A percentile compares a stretch with the other conserved stretches of the same genome.
Evolutionary conservation across 768 basidiomycete genomes (phyloP).

Genomic region (Lyophyllum shimeji): DNA sequence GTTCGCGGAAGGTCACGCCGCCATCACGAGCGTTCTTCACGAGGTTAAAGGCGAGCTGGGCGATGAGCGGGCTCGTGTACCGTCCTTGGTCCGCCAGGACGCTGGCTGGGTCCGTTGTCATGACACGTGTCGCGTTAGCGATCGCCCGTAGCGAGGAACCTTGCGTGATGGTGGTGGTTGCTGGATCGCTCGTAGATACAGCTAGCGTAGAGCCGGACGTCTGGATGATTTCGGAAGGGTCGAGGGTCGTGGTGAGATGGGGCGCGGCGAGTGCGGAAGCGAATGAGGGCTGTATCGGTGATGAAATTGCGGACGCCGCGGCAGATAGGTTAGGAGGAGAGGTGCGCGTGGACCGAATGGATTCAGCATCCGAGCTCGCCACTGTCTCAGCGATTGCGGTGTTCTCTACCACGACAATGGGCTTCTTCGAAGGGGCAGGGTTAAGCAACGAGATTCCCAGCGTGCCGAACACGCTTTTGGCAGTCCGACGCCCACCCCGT

Average conservation of each 20-base stretch:
- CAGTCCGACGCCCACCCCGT: constrained; percentile 39
- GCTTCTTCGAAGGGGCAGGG: constrained; percentile 35
- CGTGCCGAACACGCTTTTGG: constrained; percentile 70
- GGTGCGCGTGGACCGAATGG: constrained; percentile 30
- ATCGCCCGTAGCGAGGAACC: constrained; percentile 75
- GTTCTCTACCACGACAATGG: constrained; percentile 14
- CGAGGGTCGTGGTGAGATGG: constrained; percentile 41
- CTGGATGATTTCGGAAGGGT: constrained; percentile 24
- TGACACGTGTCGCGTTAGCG: constrained; percentile 81
- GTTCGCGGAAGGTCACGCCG: constrained; percentile 47
- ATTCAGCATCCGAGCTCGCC: constrained; percentile 31
- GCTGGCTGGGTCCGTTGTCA: constrained; percentile 76
- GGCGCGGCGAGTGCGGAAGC: constrained; percentile 40
- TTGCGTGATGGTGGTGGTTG: constrained; percentile 39
- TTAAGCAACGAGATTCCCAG: constrained; percentile 70
- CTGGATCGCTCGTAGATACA: constrained; percentile 24
- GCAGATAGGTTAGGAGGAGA: constrained; percentile 21
- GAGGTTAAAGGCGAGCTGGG: constrained; percentile 63
- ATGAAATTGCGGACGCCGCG: constrained; percentile 31
- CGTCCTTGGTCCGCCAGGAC: constrained; percentile 70
- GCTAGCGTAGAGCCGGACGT: constrained; percentile 14
- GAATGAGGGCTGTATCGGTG: constrained; percentile 40
- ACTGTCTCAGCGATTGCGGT: not conserved
- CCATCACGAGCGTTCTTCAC: constrained; percentile 69
- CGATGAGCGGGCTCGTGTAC: constrained; percentile 62